Evolutionary conservation across 768 basidiomycete genomes (phyloP).

Genomic region (Russula ochroleuca): DNA sequence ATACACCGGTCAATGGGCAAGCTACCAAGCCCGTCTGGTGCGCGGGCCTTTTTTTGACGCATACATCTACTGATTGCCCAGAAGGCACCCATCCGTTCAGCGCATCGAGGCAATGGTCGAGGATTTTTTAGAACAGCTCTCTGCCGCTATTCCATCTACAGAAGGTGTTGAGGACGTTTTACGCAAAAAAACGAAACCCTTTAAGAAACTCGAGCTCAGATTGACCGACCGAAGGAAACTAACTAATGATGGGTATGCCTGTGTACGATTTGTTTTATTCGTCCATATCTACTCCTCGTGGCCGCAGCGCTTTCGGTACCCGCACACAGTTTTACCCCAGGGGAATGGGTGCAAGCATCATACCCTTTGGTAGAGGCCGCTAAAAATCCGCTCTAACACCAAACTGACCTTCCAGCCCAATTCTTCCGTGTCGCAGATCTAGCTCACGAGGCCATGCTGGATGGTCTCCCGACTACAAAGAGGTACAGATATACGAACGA

Average conservation of each 20-base stretch:
- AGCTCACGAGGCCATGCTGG: conserved; percentile 61
- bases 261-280: not conserved
- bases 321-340: conserved; percentile 39
- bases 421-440: conserved; percentile 61
- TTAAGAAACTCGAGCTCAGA: conserved; percentile 35
- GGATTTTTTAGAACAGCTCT: conserved; percentile 21
- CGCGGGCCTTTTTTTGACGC: not conserved
- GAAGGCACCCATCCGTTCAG: conserved; percentile 9
- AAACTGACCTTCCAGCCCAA: conserved; percentile 47
- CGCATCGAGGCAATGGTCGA: conserved; percentile 18
- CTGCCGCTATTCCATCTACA: conserved; percentile 18
- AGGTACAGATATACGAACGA: conserved; percentile 13
- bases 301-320: conserved; percentile 27
- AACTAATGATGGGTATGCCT: conserved; percentile 33
- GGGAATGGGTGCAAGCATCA: conserved; percentile 37
- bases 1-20: not conserved
- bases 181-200: not conserved
- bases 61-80: not conserved
- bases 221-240: conserved; percentile 39
- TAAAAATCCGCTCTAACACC: not conserved
- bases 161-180: conserved; percentile 4
- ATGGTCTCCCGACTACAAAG: conserved; percentile 42
- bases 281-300: not conserved
- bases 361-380: conserved; percentile 39
- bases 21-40: not conserved